phyloP scores from a whole-genome alignment of 2,329 filamentous ascomycete species.

The Ampelomyces quisqualis region DNA sequence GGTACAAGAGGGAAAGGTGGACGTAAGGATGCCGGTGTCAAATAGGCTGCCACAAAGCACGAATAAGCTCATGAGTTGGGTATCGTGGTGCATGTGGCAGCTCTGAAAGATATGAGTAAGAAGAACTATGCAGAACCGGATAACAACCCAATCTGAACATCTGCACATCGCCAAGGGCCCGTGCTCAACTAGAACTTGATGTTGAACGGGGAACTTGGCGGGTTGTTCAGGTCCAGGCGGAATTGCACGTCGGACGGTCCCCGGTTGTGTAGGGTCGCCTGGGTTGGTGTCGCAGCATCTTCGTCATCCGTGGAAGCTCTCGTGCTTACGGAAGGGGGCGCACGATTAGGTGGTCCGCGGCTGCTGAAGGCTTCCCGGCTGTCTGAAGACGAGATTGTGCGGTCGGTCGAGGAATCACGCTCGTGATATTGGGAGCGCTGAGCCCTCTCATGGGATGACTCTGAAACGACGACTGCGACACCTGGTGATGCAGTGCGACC shows the following conservation, averaged over 20 bases:
- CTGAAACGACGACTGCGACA: slow-evolving; percentile 22
- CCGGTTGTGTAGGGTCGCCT: slow-evolving; percentile 34
- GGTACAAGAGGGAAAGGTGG: slow-evolving; percentile 12
- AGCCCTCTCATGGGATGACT: slow-evolving; percentile 27
- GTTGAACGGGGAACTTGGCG: slow-evolving; percentile 42
- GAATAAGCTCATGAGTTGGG: slow-evolving; percentile 31
- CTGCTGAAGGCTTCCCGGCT: slow-evolving; percentile 30
- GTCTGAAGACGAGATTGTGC: slow-evolving; percentile 33
- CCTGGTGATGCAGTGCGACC: slow-evolving; percentile 38
- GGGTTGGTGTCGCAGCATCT: slow-evolving; percentile 36
- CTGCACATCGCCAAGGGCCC: neutral
- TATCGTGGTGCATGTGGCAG: slow-evolving; percentile 40
- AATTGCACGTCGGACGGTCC: slow-evolving; percentile 37
- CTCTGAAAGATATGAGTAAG: slow-evolving; percentile 25
- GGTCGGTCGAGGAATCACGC: slow-evolving; percentile 32
- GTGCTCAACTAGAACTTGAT: slow-evolving; percentile 37
- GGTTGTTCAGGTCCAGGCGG: slow-evolving; percentile 38
- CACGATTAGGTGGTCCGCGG: slow-evolving; percentile 26
- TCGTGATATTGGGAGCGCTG: slow-evolving; percentile 19
- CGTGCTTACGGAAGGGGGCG: slow-evolving; percentile 26
- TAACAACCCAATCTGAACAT: slow-evolving; percentile 10
- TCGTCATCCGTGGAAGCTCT: slow-evolving; percentile 32
- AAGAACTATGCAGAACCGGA: slow-evolving; percentile 32
- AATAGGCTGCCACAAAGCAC: slow-evolving; percentile 34
- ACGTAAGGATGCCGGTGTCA: slow-evolving; percentile 24